phyloP scores from a whole-genome alignment of 2,329 filamentous ascomycete genomes.

The Aspergillus eucalypticola region DNA sequence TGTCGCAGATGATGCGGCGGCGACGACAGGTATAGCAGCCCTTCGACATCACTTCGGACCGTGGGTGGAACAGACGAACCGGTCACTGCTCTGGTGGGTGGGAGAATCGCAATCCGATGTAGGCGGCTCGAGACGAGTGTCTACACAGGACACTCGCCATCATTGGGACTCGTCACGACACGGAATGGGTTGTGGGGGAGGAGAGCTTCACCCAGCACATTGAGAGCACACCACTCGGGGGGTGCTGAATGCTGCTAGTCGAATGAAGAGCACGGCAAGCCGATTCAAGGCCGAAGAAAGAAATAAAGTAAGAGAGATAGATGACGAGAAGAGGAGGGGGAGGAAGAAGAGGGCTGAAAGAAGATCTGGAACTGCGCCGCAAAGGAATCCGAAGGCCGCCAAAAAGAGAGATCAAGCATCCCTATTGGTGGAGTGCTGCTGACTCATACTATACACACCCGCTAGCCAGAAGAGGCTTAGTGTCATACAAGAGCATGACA shows the following conservation, averaged over 20 bases:
- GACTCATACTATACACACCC: neutral
- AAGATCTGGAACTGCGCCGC: neutral
- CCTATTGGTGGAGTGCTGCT: neutral
- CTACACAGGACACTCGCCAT: conserved; percentile 24
- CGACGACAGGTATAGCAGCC: conserved; percentile 49
- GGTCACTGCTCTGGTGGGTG: neutral
- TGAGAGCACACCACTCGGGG: neutral
- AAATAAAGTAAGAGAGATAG: neutral
- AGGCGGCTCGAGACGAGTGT: conserved; percentile 17
- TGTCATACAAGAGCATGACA: neutral
- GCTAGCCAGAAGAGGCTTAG: neutral
- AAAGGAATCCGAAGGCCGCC: neutral
- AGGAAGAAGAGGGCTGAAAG: neutral
- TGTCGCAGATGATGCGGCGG: conserved; percentile 47
- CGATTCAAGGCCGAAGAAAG: neutral
- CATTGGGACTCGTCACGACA: conserved; percentile 4
- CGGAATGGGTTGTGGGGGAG: neutral
- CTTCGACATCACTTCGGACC: conserved; percentile 36
- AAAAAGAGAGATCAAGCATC: neutral
- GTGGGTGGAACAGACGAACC: neutral
- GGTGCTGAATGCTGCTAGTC: neutral
- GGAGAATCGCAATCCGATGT: conserved; percentile 4
- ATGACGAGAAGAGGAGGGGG: neutral
- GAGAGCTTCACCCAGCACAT: neutral
- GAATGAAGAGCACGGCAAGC: neutral